Conservation (phyloP, 176 grass and related monocot species). For the Oropetium thomaeum region DNA sequence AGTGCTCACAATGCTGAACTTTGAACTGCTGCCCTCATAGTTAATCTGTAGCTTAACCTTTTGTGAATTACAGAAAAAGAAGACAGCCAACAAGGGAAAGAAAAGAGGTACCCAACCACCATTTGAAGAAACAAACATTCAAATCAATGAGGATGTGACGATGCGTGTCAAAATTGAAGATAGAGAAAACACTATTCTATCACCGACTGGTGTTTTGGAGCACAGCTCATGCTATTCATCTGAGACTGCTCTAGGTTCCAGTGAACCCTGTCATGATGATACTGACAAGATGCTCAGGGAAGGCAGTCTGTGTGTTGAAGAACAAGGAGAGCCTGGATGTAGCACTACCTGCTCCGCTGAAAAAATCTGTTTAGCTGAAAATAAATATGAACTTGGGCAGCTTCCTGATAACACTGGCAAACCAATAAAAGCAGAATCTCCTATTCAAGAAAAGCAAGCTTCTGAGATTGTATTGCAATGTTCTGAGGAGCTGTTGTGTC, state of each 20-base stretch:
- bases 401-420: slow-evolving; percentile 29
- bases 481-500: background rate
- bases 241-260: background rate
- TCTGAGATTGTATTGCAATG: slow-evolving; percentile 8
- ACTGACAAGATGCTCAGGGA: slow-evolving; percentile 15
- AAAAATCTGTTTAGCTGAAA: slow-evolving; percentile 19
- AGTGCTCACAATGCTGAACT: slow-evolving; percentile 1
- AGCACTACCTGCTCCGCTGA: slow-evolving; percentile 12
- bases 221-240: slow-evolving; percentile 23
- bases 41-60: slow-evolving; percentile 26
- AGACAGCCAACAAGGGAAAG: slow-evolving; percentile 34
- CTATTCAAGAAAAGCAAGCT: slow-evolving; percentile 34
- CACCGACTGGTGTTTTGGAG: slow-evolving; percentile 27
- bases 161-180: slow-evolving; percentile 31
- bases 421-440: slow-evolving; percentile 18
- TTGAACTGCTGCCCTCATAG: background rate
- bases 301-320: slow-evolving; percentile 7
- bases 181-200: background rate
- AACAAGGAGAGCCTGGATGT: slow-evolving; percentile 14
- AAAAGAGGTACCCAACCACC: slow-evolving; percentile 42
- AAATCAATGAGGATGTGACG: slow-evolving; percentile 23
- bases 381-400: slow-evolving; percentile 24
- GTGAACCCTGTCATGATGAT: slow-evolving; percentile 23
- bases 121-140: slow-evolving; percentile 32
- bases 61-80: slow-evolving; percentile 54